Evolutionary conservation across 257 asterid species (phyloP).

Genomic region (Solanum okadae): DNA sequence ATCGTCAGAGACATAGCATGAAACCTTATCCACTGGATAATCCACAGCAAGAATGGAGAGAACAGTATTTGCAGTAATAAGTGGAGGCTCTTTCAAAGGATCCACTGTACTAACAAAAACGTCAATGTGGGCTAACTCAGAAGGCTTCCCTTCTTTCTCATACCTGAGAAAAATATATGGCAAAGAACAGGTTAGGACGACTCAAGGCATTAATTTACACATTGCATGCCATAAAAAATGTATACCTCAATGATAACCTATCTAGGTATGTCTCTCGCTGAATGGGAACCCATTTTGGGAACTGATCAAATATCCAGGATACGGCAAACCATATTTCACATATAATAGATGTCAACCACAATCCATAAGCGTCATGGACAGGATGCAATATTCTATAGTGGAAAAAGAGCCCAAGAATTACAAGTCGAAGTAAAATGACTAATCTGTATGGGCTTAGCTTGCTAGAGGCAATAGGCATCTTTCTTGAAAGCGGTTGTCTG

Average conservation of each 20-base stretch:
- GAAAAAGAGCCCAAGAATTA: slow-evolving; percentile 73
- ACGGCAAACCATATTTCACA: slow-evolving; percentile 98
- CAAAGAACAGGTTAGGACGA: background rate
- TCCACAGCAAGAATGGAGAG: slow-evolving; percentile 86
- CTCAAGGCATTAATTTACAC: background rate
- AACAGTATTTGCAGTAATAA: slow-evolving; percentile 84
- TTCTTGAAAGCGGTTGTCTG: slow-evolving; percentile 94
- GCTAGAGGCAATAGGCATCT: slow-evolving; percentile 83
- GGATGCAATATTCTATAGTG: slow-evolving; percentile 91
- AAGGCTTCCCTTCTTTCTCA: slow-evolving; percentile 60
- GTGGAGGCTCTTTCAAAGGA: slow-evolving; percentile 87
- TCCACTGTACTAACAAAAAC: slow-evolving; percentile 84
- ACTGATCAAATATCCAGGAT: slow-evolving; percentile 93
- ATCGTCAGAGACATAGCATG: slow-evolving; percentile 90
- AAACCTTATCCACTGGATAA: slow-evolving; percentile 75
- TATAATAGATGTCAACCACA: slow-evolving; percentile 87
- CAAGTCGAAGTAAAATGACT: slow-evolving; percentile 72
- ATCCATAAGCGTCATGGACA: slow-evolving; percentile 79
- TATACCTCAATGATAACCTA: slow-evolving; percentile 80
- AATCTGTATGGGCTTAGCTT: slow-evolving; percentile 88
- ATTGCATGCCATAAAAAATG: background rate
- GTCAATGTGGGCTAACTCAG: slow-evolving; percentile 47
- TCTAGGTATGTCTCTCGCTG: slow-evolving; percentile 87
- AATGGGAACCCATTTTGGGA: slow-evolving; percentile 91
- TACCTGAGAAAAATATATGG: slow-evolving; percentile 25